Percentiles rank a stretch among this genome's conserved stretches.
These are phyloP conservation scores for Epichloe festucae DNA, from an alignment of 2,329 filamentous ascomycete species.

Conservation along the genomic window DNA sequence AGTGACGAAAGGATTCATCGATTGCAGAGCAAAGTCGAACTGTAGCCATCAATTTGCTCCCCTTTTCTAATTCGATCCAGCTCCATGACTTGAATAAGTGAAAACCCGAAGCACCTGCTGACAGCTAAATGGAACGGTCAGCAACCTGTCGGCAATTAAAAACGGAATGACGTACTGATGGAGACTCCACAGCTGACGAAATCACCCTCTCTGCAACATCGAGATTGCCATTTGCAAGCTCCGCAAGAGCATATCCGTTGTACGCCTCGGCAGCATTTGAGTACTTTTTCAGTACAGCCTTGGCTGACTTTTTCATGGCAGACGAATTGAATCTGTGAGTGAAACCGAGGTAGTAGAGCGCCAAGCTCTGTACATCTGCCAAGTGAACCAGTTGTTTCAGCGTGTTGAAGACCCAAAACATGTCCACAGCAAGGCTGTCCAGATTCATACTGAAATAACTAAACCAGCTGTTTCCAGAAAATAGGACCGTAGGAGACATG, in stretches of 20 bases:
- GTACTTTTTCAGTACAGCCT: constrained; percentile 55
- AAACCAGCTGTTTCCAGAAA: constrained; percentile 34
- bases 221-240: constrained; percentile 43
- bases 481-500: constrained; percentile 39
- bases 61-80: constrained; percentile 48
- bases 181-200: constrained; percentile 41
- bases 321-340: constrained; percentile 38
- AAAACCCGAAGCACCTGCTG: constrained; percentile 11
- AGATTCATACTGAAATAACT: constrained; percentile 20
- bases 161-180: constrained; percentile 15
- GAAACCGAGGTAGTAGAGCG: constrained; percentile 58
- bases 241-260: constrained; percentile 65
- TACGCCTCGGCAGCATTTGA: constrained; percentile 56
- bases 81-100: constrained; percentile 49
- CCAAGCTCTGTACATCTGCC: constrained; percentile 27
- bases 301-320: constrained; percentile 56
- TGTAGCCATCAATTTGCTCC: constrained; percentile 21
- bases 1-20: constrained; percentile 15
- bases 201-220: constrained; percentile 53
- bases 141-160: background rate
- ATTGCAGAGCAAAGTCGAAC: constrained; percentile 27
- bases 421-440: constrained; percentile 15
- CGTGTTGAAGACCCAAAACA: constrained; percentile 37
- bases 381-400: constrained; percentile 47
- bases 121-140: constrained; percentile 10